Base-by-base conservation (phyloP, 177 flowering plant species). In the Vitis hybrid region DNA sequence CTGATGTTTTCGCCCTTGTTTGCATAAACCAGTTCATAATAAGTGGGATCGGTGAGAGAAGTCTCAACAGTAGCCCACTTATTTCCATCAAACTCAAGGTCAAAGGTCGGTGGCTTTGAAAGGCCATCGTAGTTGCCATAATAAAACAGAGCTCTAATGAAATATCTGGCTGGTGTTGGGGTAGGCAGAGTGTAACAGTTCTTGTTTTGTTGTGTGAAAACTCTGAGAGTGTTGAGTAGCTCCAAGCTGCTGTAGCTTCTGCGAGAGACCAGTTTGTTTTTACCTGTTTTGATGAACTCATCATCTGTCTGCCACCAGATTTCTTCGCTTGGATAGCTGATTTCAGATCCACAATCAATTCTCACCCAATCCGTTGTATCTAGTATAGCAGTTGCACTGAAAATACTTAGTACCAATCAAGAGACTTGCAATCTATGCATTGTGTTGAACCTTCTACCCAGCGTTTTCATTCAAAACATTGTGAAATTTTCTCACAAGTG, bases 121-220 rank as follows among this genome's bases (percentile, higher is more conserved):
- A 12, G 61, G 6, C 63, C 29, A 19, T 75, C 77, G 12, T 75
- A 70, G 69, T 70, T 70, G 13, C 77, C 74, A 13, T 70, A 70
- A 39, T 60, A 49, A 60, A 75, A 75, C 10, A 21, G 18, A 3
- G 67, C 71, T 26, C 45, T 39, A 58, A 56, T 49, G 33, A 75
- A 62, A 13, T 26, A 39, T 49, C 45, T 66, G 3, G 14, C 26
- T 2, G 2, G 6, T 3, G 21, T 10, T 13, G 65, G 62, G 16
- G 33, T n/a, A 2, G 67, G 60, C 62, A 52, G 9, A n/a, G 39
- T 56, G 21, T 66, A 70, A 51, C 74, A 70, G 62, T 70, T 70
- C 67, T 61, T 70, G 26, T 45, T 65, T 19, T 31, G 56, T 33
- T 51, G 13, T 2, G 66, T 68, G 58, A 70, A 75, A 63, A 52